These are phyloP conservation scores for Diddensiella transvaalensis DNA, from an alignment of 805 yeast genomes.

Conservation along the genomic window DNA sequence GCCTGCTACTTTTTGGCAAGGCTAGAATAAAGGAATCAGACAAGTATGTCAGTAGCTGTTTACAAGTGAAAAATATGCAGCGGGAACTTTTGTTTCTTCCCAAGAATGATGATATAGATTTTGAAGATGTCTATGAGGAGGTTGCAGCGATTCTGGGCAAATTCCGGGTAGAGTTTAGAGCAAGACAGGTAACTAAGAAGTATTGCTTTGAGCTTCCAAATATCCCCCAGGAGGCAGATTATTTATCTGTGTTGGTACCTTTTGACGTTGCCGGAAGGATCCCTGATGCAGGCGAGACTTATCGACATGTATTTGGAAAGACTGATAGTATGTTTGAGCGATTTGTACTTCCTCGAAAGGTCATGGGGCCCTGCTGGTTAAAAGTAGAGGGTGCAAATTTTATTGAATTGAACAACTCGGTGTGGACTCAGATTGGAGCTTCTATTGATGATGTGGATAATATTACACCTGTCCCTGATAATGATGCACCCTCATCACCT, in stretches of 20 bases:
- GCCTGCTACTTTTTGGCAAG: conserved; percentile 77
- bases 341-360: conserved; percentile 72
- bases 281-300: conserved; percentile 74
- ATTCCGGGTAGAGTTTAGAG: conserved; percentile 58
- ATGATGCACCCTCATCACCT: conserved; percentile 46
- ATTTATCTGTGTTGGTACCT: conserved; percentile 74
- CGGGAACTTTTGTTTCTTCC: conserved; percentile 81
- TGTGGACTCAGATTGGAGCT: conserved; percentile 81
- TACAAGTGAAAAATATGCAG: conserved; percentile 65
- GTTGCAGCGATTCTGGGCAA: conserved; percentile 61
- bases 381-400: conserved; percentile 66
- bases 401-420: conserved; percentile 51
- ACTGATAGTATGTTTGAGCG: conserved; percentile 73
- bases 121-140: conserved; percentile 75
- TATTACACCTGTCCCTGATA: conserved; percentile 45
- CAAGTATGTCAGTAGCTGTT: conserved; percentile 64
- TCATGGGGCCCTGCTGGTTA: conserved; percentile 99
- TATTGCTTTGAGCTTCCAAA: conserved; percentile 86
- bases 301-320: conserved; percentile 75
- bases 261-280: conserved; percentile 37
- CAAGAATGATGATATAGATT: conserved; percentile 36
- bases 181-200: conserved; percentile 69
- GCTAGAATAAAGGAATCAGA: conserved; percentile 51
- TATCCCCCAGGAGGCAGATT: conserved; percentile 75
- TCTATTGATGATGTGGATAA: conserved; percentile 41